Percentiles rank a stretch among this genome's conserved stretches.
These are phyloP conservation scores for Fraxinus greggii DNA, from an alignment of 305 asterid species.

Conservation along the genomic window DNA sequence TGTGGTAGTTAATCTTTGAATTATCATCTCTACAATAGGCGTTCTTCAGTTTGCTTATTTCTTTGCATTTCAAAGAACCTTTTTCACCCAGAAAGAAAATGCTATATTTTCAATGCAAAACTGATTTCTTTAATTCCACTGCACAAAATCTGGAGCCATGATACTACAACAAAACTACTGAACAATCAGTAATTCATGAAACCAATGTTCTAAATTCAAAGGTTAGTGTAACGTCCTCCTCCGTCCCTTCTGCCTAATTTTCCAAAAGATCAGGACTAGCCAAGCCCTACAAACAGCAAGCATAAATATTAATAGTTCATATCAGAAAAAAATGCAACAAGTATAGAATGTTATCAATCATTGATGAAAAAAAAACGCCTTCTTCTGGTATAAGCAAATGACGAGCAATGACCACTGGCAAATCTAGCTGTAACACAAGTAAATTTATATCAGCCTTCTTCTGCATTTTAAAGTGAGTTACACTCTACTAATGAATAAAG, in stretches of 20 bases:
- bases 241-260: conserved; percentile 73
- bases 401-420: conserved; percentile 73
- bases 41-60: not conserved
- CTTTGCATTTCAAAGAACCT: not conserved
- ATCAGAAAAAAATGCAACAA: not conserved
- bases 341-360: not conserved
- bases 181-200: not conserved
- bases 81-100: not conserved
- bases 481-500: not conserved
- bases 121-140: conserved; percentile 12
- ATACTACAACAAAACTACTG: conserved; percentile 17
- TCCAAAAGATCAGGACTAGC: conserved; percentile 67
- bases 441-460: conserved; percentile 9
- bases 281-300: conserved; percentile 42
- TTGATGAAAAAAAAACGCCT: not conserved
- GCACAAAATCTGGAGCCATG: conserved; percentile 19
- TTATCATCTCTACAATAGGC: not conserved
- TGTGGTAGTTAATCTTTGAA: not conserved
- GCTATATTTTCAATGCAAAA: conserved; percentile 21
- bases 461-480: not conserved
- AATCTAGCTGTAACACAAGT: conserved; percentile 59
- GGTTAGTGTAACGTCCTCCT: conserved; percentile 65
- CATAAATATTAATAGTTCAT: not conserved
- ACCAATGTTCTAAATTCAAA: conserved; percentile 22
- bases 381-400: conserved; percentile 90